A percentile compares a stretch with the other conserved stretches of the same genome.
phyloP scores from a whole-genome alignment of 495 filamentous ascomycete genomes.

The Lepidopterella palustris region DNA sequence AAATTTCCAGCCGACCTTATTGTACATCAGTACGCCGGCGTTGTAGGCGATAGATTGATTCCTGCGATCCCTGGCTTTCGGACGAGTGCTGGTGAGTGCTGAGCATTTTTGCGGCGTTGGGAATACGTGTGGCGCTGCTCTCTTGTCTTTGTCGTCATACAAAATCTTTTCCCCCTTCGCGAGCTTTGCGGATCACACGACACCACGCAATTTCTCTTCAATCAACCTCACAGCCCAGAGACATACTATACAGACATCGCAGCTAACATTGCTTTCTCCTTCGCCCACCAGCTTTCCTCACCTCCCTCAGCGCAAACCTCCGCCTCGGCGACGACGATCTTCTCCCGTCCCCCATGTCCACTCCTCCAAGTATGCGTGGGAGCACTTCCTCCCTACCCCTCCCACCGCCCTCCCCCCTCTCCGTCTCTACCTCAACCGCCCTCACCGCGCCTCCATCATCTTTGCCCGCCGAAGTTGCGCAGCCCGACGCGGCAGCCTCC shows the following conservation, averaged over 20 bases:
- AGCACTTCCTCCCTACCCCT: slow-evolving; percentile 7
- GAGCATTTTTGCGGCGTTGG: neutral
- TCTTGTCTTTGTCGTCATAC: neutral
- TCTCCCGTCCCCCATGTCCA: slow-evolving; percentile 33
- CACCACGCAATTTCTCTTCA: too few species aligned
- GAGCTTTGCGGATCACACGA: neutral
- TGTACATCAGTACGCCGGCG: slow-evolving; percentile 4
- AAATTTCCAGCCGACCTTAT: neutral
- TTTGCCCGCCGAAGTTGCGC: slow-evolving; percentile 16
- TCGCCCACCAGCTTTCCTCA: slow-evolving; percentile 34
- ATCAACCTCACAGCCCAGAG: too few species aligned
- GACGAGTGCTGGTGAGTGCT: slow-evolving; percentile 34
- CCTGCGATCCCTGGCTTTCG: slow-evolving; percentile 35
- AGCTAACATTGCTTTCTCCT: too few species aligned
- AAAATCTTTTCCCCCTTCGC: neutral
- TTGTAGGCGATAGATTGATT: slow-evolving; percentile 22
- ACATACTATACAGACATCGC: neutral
- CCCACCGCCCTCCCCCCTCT: slow-evolving; percentile 31
- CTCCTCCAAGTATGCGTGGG: slow-evolving; percentile 27
- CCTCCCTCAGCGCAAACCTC: slow-evolving; percentile 38
- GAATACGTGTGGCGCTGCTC: neutral
- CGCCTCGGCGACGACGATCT: slow-evolving; percentile 32
- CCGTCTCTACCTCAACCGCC: slow-evolving; percentile 29
- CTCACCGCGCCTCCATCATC: slow-evolving; percentile 25
- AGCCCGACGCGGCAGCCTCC: neutral